Percentiles rank a stretch among this genome's conserved stretches.
phyloP scores from a whole-genome alignment of 176 grass and related monocot species.

The Poa pratensis region DNA sequence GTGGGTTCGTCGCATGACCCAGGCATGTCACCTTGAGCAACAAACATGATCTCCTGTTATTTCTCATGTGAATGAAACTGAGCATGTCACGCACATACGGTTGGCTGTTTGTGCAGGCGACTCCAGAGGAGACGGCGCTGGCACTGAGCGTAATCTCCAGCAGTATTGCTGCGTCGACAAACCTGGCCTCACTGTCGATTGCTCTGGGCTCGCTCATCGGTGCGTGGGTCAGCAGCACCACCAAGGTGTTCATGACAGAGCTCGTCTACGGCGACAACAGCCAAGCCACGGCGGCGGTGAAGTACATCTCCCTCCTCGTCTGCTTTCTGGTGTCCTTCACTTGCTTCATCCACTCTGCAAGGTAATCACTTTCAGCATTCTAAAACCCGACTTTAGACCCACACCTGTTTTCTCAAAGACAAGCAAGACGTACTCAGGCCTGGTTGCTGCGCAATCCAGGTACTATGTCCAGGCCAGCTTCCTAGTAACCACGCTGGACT shows the following conservation, averaged over 20 bases:
- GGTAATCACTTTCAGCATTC: constrained; percentile 4
- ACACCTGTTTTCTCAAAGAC: not conserved
- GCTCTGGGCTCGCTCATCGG: constrained; percentile 90
- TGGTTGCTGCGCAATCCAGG: constrained; percentile 33
- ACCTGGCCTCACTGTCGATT: constrained; percentile 85
- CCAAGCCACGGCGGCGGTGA: constrained; percentile 70
- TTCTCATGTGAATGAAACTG: not conserved
- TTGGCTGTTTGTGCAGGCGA: constrained; percentile 33
- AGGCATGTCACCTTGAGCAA: constrained; percentile 27
- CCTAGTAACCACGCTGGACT: constrained; percentile 79
- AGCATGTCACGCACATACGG: not conserved
- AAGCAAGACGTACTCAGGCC: not conserved
- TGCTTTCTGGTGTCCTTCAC: constrained; percentile 93
- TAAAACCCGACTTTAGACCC: not conserved
- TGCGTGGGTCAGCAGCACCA: constrained; percentile 77
- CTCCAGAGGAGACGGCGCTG: constrained; percentile 55
- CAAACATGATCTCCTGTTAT: not conserved
- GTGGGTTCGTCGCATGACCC: constrained; percentile 76
- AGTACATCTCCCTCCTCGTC: constrained; percentile 85
- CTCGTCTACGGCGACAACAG: constrained; percentile 81
- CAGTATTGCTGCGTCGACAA: constrained; percentile 79
- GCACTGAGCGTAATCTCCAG: constrained; percentile 81
- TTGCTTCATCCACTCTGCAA: constrained; percentile 96
- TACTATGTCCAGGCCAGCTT: constrained; percentile 97
- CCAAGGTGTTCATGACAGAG: constrained; percentile 75